Evolutionary conservation across 345 rosid genomes (phyloP).

Genomic region (Balakata baccata): DNA sequence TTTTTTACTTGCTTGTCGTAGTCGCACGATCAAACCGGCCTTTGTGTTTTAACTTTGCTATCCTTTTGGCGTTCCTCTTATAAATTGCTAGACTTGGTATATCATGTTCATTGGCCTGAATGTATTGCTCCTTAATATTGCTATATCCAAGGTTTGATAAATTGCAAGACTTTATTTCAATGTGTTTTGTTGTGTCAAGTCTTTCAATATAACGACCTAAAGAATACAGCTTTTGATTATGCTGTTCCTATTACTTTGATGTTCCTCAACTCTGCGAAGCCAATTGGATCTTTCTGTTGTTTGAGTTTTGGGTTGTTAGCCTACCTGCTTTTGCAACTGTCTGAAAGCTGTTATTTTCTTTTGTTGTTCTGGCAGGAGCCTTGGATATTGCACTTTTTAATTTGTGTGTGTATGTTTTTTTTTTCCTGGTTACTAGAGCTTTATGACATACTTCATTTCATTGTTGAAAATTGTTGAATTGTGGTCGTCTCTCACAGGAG

Average conservation of each 20-base stretch:
- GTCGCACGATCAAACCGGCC: no score
- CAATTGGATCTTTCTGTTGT: background rate
- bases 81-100: background rate
- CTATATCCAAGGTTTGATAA: no score
- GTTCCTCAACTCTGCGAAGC: background rate
- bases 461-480: background rate
- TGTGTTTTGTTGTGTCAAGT: background rate
- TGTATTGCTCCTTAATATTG: background rate
- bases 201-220: background rate
- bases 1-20: no score
- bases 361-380: background rate
- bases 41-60: no score
- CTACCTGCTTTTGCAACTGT: background rate
- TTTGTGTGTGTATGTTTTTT: no score
- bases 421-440: no score
- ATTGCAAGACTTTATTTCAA: background rate
- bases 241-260: background rate
- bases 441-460: background rate
- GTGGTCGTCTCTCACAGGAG: background rate
- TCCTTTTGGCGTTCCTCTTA: no score
- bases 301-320: background rate
- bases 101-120: background rate
- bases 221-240: no score
- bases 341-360: background rate
- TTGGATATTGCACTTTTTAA: no score